phyloP scores from a whole-genome alignment of 176 grass and related monocot species.

The Carex cristatella region DNA sequence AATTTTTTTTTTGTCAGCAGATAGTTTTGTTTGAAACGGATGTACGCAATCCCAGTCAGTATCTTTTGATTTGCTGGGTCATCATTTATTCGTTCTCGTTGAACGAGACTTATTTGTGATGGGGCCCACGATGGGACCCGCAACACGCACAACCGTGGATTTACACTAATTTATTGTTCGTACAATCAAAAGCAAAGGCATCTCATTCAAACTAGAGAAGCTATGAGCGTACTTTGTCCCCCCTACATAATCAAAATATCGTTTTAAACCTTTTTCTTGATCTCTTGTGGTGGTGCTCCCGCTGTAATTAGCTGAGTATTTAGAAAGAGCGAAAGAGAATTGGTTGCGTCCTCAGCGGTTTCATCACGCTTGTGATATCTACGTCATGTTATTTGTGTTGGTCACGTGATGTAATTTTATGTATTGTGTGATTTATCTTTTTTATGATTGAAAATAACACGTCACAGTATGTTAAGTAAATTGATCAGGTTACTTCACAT shows the following conservation, averaged over 20 bases:
- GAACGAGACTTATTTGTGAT: background rate
- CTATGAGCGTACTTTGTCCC: background rate
- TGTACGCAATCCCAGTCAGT: background rate
- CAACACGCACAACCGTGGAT: background rate
- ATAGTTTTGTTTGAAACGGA: background rate
- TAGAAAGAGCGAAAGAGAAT: too few relatives aligned
- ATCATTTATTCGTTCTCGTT: background rate
- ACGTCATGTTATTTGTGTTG: too few relatives aligned
- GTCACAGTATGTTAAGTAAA: too few relatives aligned
- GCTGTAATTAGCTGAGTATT: too few relatives aligned
- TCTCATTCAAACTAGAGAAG: background rate
- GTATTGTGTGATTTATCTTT: too few relatives aligned
- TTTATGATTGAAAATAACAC: too few relatives aligned
- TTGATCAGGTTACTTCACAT: too few relatives aligned
- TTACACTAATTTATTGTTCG: conserved; percentile 12
- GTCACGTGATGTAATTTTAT: too few relatives aligned
- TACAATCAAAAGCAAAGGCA: background rate
- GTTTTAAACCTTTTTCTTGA: background rate
- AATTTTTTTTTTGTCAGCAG: too few relatives aligned
- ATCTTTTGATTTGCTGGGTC: background rate
- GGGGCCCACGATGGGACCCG: background rate
- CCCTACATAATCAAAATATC: background rate
- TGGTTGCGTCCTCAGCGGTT: too few relatives aligned
- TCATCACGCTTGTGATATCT: too few relatives aligned
- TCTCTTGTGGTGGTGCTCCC: background rate